Percentiles rank a stretch among this genome's conserved stretches.
Conservation (phyloP, 495 filamentous ascomycete species). For the Talaromyces adpressus region DNA sequence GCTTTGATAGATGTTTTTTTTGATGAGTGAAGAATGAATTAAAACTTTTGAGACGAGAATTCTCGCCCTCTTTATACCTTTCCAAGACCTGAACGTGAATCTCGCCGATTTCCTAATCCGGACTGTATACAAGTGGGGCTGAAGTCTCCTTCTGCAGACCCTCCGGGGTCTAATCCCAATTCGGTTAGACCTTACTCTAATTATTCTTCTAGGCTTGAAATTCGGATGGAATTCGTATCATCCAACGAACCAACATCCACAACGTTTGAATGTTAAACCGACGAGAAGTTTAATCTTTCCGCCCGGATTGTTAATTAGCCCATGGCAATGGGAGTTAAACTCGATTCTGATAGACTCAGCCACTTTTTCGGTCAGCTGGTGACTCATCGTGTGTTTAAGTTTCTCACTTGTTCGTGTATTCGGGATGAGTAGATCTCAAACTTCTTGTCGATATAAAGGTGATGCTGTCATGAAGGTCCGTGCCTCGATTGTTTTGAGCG, state of each 20-base stretch:
- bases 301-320: not conserved
- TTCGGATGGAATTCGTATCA: not conserved
- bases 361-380: not conserved
- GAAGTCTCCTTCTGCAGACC: not conserved
- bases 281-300: not conserved
- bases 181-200: not conserved
- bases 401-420: too few species aligned
- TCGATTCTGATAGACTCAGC: not conserved
- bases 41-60: not conserved
- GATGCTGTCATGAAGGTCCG: not conserved
- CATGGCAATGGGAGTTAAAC: not conserved
- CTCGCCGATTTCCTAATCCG: not conserved
- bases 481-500: not conserved
- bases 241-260: not conserved
- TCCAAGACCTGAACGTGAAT: not conserved
- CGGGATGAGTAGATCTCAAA: not conserved
- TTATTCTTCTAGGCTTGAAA: not conserved
- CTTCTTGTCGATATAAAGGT: not conserved
- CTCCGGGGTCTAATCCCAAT: slow-evolving; percentile 4
- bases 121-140: not conserved
- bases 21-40: not conserved
- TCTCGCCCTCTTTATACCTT: not conserved
- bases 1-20: not conserved
- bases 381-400: not conserved
- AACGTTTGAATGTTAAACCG: not conserved